Base-by-base conservation (phyloP, 768 basidiomycete species). In the Mycena amicta region DNA sequence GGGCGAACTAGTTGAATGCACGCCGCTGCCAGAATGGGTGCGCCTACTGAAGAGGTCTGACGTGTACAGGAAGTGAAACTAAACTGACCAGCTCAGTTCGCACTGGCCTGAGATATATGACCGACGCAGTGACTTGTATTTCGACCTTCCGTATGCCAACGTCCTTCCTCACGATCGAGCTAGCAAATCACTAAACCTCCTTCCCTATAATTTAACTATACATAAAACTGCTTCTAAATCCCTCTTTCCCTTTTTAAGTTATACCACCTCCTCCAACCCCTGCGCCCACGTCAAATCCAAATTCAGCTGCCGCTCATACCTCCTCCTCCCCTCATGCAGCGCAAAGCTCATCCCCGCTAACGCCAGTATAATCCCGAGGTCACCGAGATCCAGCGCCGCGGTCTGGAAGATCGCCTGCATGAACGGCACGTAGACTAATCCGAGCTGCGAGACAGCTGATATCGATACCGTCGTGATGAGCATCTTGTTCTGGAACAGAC, bases 381-480 rank as follows among this genome's bases (percentile, higher is more conserved):
- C 96, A 50, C 80, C 72, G 33, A 77, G 52, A 29, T 80, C 75
- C 15, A 98, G 77, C 13, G 92, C 87, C 60, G 89, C 92, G 26
- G 96, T 98, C 77, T 98, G 95, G 83, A 98, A 98, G 53, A 98
- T 80, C 50, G 82, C 78, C 72, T 98, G 96, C 83, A 97, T 85
- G 64, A 93, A 80, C 1, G 95, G 92, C 52, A 98, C 82, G 68
- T 98, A 98, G 56, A 98, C 84, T 61, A 98, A 79, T 25, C 83
- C 83, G 29, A 98, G 84, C 75, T 96, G 90, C 40, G 88, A 87
- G 61, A 95, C 33, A 68, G 92, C 89, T 23, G 95, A 97, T 55
- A 90, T 80, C 3, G 88, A 90, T 47, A 97, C 92, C 0, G 96
- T 98, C 61, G 86, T 79, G 61, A 96, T 74, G 57, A 98, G 80